Evolutionary conservation across 768 basidiomycete genomes (phyloP).

Genomic region (Suillus cothurnatus): DNA sequence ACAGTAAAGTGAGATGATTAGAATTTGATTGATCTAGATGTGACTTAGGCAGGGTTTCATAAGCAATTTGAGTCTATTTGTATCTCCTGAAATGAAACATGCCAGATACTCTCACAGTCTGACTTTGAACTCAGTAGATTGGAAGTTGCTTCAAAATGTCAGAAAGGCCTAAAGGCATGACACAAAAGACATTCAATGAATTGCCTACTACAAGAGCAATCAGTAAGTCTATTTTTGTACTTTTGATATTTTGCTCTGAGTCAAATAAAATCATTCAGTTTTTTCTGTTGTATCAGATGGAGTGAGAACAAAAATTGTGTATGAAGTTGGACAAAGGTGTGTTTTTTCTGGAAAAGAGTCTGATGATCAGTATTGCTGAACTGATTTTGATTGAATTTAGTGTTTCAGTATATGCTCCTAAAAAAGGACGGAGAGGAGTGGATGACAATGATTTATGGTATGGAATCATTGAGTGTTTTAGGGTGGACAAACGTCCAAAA

Average conservation of each 20-base stretch:
- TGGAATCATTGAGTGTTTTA: not conserved
- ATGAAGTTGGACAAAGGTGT: too few species aligned
- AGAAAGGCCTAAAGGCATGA: not conserved
- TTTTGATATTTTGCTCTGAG: not conserved
- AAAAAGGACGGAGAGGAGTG: too few species aligned
- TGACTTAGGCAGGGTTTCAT: too few species aligned
- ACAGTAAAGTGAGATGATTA: too few species aligned
- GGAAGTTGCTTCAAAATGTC: not conserved
- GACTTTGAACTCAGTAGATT: too few species aligned
- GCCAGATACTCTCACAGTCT: too few species aligned
- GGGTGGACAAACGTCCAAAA: not conserved
- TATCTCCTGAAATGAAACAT: too few species aligned
- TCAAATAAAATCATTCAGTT: not conserved
- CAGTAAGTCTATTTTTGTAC: not conserved
- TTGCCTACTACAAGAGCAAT: not conserved
- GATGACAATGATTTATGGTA: not conserved
- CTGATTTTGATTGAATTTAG: not conserved
- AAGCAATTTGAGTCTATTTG: too few species aligned
- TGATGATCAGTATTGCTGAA: too few species aligned
- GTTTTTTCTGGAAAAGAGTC: too few species aligned
- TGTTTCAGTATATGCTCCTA: not conserved
- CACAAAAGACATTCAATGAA: not conserved
- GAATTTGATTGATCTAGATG: too few species aligned
- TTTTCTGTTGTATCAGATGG: not conserved
- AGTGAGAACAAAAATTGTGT: not conserved